These are phyloP conservation scores for Chernovozyma aurita DNA, from an alignment of 1,139 yeast species.

Conservation along the genomic window DNA sequence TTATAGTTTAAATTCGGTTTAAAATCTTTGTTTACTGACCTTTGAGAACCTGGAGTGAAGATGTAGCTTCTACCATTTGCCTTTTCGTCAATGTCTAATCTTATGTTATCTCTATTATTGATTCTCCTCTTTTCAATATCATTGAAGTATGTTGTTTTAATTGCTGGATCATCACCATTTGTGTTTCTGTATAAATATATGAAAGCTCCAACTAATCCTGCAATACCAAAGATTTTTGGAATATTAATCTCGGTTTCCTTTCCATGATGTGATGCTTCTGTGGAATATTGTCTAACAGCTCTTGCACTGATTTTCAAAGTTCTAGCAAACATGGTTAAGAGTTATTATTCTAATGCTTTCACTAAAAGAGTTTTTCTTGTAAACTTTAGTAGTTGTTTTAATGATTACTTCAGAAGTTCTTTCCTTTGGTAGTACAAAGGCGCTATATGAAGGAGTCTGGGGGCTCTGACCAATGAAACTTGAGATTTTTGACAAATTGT, in stretches of 20 bases:
- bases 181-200: slow-evolving; percentile 37
- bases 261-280: slow-evolving; percentile 20
- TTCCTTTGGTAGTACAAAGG: background rate
- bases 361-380: background rate
- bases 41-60: slow-evolving; percentile 5
- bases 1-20: slow-evolving; percentile 39
- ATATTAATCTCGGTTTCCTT: slow-evolving; percentile 37
- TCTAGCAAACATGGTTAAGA: slow-evolving; percentile 28
- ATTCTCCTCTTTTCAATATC: slow-evolving; percentile 30
- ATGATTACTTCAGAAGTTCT: background rate
- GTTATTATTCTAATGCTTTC: slow-evolving; percentile 1
- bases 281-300: slow-evolving; percentile 12
- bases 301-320: slow-evolving; percentile 14
- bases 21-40: slow-evolving; percentile 9
- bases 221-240: slow-evolving; percentile 40
- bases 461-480: background rate
- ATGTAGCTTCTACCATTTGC: slow-evolving; percentile 38
- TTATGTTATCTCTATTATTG: slow-evolving; percentile 23
- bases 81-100: slow-evolving; percentile 23
- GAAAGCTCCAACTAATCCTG: slow-evolving; percentile 35
- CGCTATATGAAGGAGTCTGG: background rate
- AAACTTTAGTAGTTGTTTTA: no score
- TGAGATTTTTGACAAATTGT: no score
- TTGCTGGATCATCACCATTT: slow-evolving; percentile 33
- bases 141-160: slow-evolving; percentile 37